phyloP scores from a whole-genome alignment of 2,329 filamentous ascomycete species.

The Nothomitra cinnamomea region DNA sequence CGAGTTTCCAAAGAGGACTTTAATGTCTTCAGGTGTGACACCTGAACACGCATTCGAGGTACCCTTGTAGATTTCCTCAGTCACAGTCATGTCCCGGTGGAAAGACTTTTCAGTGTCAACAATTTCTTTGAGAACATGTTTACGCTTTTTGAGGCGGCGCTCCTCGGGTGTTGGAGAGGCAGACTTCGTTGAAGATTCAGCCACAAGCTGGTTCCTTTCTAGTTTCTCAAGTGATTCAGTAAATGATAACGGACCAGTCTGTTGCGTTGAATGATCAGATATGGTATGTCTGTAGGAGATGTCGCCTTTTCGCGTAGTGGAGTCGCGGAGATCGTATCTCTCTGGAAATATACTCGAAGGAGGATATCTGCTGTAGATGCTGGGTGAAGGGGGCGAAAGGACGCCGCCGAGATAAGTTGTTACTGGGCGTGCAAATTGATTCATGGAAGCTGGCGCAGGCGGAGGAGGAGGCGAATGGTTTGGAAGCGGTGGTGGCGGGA shows the following conservation, averaged over 20 bases:
- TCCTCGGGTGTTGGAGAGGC: constrained; percentile 25
- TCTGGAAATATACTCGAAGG: constrained; percentile 7
- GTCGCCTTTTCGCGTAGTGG: neutral
- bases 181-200: neutral
- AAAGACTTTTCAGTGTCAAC: constrained; percentile 86
- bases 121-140: constrained; percentile 77
- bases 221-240: neutral
- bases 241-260: neutral
- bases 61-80: constrained; percentile 93
- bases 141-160: constrained; percentile 61
- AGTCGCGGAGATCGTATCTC: neutral
- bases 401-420: neutral
- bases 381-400: constrained; percentile 12
- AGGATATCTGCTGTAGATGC: constrained; percentile 13
- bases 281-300: neutral
- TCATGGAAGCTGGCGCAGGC: constrained; percentile 14
- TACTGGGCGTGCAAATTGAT: neutral
- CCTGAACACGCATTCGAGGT: constrained; percentile 70
- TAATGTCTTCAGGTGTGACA: constrained; percentile 69
- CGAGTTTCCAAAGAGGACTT: constrained; percentile 81
- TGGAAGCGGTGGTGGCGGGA: constrained; percentile 25
- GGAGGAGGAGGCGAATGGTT: constrained; percentile 30
- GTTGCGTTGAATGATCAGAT: neutral
- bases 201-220: neutral
- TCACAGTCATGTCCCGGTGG: constrained; percentile 88